Percentiles rank a stretch among this genome's conserved stretches.
These are phyloP conservation scores for Chaetomium fimeti DNA, from an alignment of 495 filamentous ascomycete genomes.

Conservation along the genomic window DNA sequence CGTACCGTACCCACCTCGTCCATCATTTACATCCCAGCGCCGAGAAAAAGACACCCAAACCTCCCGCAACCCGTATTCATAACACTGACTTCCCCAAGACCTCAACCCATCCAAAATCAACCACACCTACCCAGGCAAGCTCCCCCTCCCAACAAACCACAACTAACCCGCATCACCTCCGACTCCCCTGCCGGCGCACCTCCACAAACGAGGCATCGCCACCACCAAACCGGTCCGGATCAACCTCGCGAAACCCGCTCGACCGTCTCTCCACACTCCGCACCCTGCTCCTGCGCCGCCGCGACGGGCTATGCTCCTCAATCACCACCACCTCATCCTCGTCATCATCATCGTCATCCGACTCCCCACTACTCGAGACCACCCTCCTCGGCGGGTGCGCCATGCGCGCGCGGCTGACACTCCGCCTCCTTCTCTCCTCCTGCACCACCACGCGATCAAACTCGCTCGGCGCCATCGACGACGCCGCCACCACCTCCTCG, in stretches of 20 bases:
- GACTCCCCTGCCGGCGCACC: slow-evolving; percentile 35
- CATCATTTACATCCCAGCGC: background rate
- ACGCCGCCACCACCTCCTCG: slow-evolving; percentile 25
- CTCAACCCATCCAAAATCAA: background rate
- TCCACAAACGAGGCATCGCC: slow-evolving; percentile 34
- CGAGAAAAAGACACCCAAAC: background rate
- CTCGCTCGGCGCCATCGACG: background rate
- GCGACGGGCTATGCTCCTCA: slow-evolving; percentile 42
- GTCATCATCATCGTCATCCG: slow-evolving; percentile 39
- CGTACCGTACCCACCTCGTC: background rate
- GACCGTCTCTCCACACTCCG: slow-evolving; percentile 39
- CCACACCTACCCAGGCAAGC: background rate
- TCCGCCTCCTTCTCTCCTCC: slow-evolving; percentile 32
- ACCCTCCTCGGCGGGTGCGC: slow-evolving; percentile 23
- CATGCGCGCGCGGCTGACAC: slow-evolving; percentile 23
- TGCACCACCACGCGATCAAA: slow-evolving; percentile 43
- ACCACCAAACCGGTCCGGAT: slow-evolving; percentile 36
- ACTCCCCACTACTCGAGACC: slow-evolving; percentile 30
- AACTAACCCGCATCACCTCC: slow-evolving; percentile 17
- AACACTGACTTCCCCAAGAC: background rate
- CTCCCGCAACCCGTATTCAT: background rate
- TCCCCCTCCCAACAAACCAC: background rate
- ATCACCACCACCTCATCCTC: slow-evolving; percentile 46
- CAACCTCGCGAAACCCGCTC: slow-evolving; percentile 35
- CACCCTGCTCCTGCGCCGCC: slow-evolving; percentile 35